Evolutionary conservation across 176 grass and related monocot species (phyloP).

Genomic region (Eleusine coracana): DNA sequence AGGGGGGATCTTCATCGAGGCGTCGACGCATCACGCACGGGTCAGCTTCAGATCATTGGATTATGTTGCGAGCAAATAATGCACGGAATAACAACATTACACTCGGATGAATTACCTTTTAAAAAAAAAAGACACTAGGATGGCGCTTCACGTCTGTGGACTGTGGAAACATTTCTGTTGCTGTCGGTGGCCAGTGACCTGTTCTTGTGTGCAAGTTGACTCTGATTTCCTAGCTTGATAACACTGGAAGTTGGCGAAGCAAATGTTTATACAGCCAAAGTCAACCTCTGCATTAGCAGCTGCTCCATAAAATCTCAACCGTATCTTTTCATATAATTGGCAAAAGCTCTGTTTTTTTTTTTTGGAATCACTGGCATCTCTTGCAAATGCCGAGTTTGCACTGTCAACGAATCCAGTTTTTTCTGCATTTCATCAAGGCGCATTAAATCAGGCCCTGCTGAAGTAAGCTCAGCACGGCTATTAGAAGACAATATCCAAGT

Average conservation of each 20-base stretch:
- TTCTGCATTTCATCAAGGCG: background rate
- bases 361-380: too few species aligned
- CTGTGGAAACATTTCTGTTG: background rate
- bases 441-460: background rate
- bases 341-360: background rate
- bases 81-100: background rate
- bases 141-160: background rate
- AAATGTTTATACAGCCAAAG: background rate
- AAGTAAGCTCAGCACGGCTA: too few species aligned
- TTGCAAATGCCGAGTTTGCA: background rate
- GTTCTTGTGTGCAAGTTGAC: slow-evolving; percentile 30
- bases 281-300: background rate
- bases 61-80: background rate
- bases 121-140: background rate
- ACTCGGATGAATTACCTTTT: background rate
- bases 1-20: background rate
- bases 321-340: background rate
- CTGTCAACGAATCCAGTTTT: background rate
- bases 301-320: background rate
- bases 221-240: background rate
- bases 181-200: background rate
- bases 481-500: too few species aligned
- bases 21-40: slow-evolving; percentile 15
- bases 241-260: background rate
- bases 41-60: background rate